Base-by-base conservation (phyloP, 768 basidiomycete species). In the Leccinum pellstonianum region DNA sequence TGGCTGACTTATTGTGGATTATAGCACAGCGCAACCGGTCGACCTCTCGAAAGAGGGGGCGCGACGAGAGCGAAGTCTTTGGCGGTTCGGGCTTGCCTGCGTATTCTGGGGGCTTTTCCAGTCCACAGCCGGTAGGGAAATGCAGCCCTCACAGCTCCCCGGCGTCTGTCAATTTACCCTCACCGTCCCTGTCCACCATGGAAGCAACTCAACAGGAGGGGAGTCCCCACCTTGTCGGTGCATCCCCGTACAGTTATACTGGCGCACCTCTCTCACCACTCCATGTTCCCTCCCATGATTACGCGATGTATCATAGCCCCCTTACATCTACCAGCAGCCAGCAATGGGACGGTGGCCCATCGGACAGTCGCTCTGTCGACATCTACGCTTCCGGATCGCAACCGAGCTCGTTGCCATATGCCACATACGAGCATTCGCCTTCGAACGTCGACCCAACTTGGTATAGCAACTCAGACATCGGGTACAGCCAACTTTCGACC, bases 71-170 rank as follows among this genome's bases (percentile, higher is more conserved):
- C 38, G 85, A 86, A 54, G 75, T 76, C 49, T 69, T 80, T 5
- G 81, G 86, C 51, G 80, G 80, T 37, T 60, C 69, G 31, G 67
- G 56, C 25, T 62, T 76, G 56, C 66, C 74, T 12, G 70, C 79
- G 2, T 85, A 79, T 64, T 82, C 83, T 62, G 83, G 83, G 41
- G 79, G 80, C 31, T 86, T 86, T 65, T 78, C 83, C 4, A 83
- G 82, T 58, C 84, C 86, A 10, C 77, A 77, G 6, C 75, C 79
- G 25, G 68, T 76, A 25, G 70, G 79, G 12, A 80, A 72, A 46
- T 75, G 81, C 10, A 90, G 88, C 68, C 79, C 85, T 8, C 88
- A 90, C 65, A 87, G 90, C 68, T 92, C 90, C 14, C 90, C 90
- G 2, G 83, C 84, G 3, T 92, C 90, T 12, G 83, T 79, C 14